These are phyloP conservation scores for Kodamaea hsintzibuensis DNA, from an alignment of 805 yeast species.

Conservation along the genomic window DNA sequence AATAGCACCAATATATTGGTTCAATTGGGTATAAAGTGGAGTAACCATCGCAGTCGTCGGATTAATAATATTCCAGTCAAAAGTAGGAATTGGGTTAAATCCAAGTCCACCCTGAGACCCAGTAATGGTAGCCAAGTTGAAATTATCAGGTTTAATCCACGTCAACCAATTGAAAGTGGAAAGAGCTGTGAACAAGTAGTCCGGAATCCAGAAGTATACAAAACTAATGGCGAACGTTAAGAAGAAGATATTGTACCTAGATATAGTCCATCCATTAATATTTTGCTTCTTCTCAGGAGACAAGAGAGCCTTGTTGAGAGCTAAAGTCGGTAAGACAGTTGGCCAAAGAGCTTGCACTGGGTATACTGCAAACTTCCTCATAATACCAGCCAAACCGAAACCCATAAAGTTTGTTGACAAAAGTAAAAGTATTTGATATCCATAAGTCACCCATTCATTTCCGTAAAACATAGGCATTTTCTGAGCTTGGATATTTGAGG, in stretches of 20 bases:
- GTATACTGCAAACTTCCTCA: constrained; percentile 43
- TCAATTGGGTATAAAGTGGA: constrained; percentile 28
- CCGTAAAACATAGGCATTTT: constrained; percentile 21
- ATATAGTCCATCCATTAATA: constrained; percentile 34
- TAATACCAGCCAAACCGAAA: constrained; percentile 31
- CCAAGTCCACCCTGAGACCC: constrained; percentile 29
- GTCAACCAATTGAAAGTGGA: constrained; percentile 33
- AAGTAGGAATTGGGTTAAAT: constrained; percentile 30
- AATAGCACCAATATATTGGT: constrained; percentile 24
- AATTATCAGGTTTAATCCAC: constrained; percentile 30
- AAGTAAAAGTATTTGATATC: constrained; percentile 25
- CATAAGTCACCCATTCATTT: constrained; percentile 30
- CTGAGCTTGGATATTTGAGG: constrained; percentile 10
- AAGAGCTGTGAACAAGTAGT: constrained; percentile 26
- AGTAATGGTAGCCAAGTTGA: constrained; percentile 25
- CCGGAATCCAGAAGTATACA: constrained; percentile 31
- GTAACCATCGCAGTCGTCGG: constrained; percentile 17
- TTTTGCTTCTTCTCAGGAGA: constrained; percentile 26
- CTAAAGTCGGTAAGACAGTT: constrained; percentile 26
- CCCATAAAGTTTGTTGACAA: constrained; percentile 30
- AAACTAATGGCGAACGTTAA: constrained; percentile 19
- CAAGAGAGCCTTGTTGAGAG: constrained; percentile 28
- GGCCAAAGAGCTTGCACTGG: constrained; percentile 60
- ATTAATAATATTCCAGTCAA: constrained; percentile 28
- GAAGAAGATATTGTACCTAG: constrained; percentile 24